A percentile compares a stretch with the other conserved stretches of the same genome.
Evolutionary conservation across 108 stramenopile genomes (phyloP).

Genomic region (Aurantiochytrium sp.): DNA sequence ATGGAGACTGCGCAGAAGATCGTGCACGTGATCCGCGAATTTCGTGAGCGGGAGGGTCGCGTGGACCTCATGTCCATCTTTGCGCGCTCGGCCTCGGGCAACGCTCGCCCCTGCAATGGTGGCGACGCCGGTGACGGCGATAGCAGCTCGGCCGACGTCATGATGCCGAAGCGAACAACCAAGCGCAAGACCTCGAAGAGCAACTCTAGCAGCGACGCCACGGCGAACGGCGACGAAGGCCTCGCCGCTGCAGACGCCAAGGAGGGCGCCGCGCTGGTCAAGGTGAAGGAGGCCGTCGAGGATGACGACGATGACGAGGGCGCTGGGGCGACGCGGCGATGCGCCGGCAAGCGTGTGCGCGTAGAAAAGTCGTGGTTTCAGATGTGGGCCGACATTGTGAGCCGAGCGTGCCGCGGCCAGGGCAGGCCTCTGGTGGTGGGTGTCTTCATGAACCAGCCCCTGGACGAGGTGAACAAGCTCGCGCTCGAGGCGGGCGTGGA

Average conservation of each 20-base stretch:
- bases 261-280: too few relatives aligned
- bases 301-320: neutral
- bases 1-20: constrained; percentile 66
- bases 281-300: neutral
- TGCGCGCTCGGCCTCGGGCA: neutral
- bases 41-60: constrained; percentile 73
- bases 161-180: too few relatives aligned
- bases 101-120: neutral
- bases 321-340: neutral
- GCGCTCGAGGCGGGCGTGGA: constrained; percentile 81
- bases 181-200: too few relatives aligned
- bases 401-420: constrained; percentile 23
- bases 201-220: too few relatives aligned
- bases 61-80: neutral
- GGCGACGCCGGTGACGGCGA: neutral
- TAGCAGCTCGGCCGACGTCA: too few relatives aligned
- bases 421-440: constrained; percentile 81
- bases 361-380: neutral
- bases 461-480: constrained; percentile 68
- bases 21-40: constrained; percentile 70
- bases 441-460: constrained; percentile 88
- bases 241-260: too few relatives aligned
- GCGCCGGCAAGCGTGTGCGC: neutral
- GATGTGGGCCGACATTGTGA: neutral
- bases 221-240: too few relatives aligned